phyloP scores from a whole-genome alignment of 768 basidiomycete species.

The Amanita polypyramis region DNA sequence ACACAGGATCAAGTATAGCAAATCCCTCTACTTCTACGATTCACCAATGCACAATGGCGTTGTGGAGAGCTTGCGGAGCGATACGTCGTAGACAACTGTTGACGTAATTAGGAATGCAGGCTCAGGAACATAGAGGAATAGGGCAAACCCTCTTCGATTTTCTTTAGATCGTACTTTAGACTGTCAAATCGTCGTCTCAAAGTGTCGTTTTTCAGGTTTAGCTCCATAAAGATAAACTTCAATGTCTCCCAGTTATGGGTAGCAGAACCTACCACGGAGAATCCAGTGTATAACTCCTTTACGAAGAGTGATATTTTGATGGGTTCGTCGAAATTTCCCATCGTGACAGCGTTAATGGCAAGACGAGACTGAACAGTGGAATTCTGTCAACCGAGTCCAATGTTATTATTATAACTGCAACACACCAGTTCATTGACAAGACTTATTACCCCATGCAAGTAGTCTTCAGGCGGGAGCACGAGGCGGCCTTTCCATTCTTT shows the following conservation, averaged over 20 bases:
- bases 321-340: slow-evolving; percentile 73
- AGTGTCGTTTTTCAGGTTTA: slow-evolving; percentile 74
- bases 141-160: slow-evolving; percentile 71
- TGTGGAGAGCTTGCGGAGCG: slow-evolving; percentile 48
- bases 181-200: slow-evolving; percentile 71
- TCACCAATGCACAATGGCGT: neutral
- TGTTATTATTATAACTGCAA: slow-evolving; percentile 13
- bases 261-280: slow-evolving; percentile 52
- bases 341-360: slow-evolving; percentile 72
- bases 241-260: neutral
- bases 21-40: neutral
- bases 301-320: slow-evolving; percentile 70
- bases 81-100: slow-evolving; percentile 79
- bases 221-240: slow-evolving; percentile 24
- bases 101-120: neutral
- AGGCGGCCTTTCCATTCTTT: slow-evolving; percentile 63
- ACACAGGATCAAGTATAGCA: neutral
- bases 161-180: slow-evolving; percentile 80
- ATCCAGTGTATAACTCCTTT: slow-evolving; percentile 75
- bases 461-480: slow-evolving; percentile 61
- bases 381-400: neutral
- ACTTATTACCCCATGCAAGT: slow-evolving; percentile 70
- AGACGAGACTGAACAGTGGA: slow-evolving; percentile 51
- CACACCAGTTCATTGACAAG: slow-evolving; percentile 71
- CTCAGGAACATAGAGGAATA: neutral